Base-by-base conservation (phyloP, 768 basidiomycete genomes). In the Kwoniella sp. region DNA sequence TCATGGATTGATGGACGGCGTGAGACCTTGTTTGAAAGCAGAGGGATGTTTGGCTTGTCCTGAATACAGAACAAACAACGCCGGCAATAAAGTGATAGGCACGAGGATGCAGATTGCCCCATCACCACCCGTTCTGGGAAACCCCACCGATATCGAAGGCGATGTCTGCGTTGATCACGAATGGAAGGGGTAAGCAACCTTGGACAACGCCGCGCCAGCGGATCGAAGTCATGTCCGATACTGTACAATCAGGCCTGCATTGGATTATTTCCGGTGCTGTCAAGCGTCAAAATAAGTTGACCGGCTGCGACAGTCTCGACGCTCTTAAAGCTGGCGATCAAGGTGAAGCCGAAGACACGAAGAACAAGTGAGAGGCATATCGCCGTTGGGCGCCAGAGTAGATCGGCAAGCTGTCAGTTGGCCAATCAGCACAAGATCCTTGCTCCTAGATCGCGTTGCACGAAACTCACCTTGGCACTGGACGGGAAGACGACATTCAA, bases 341-440 rank as follows among this genome's bases (percentile, higher is more conserved):
- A 67, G 72, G 75, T 65, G 56, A 74, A 79, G 12, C 81, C 81
- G 48, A 79, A 22, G 28, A 61, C 65, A 30, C 77, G 76, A 52
- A 74, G 72, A 23, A 69, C 55, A 38, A 79, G 45, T 2, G 71
- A 59, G 41, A 75, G 34, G 28, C 38, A 4, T 47, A 73, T 73
- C 23, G 73, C 65, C 26, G 57, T 55, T 3, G 73, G 75, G 1
- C 79, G 69, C 12, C 61, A 65, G 53, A 71, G 65, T 12, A 77
- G 59, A 58, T 80, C 79, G 41, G 70, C 55, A 22, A 71, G 29
- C 60, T 74, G 72, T 51, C 58, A 67, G 55, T 70, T 64, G 66
- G 72, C 73, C 5, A 75, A 72, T 17, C 71, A 26, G 4, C 25
- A 53, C 20, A 51, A n/a, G 48, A 30, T 22, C 15, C 20, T 20